phyloP scores from a whole-genome alignment of 805 yeast genomes.

The Cyberlindnera lachancei region DNA sequence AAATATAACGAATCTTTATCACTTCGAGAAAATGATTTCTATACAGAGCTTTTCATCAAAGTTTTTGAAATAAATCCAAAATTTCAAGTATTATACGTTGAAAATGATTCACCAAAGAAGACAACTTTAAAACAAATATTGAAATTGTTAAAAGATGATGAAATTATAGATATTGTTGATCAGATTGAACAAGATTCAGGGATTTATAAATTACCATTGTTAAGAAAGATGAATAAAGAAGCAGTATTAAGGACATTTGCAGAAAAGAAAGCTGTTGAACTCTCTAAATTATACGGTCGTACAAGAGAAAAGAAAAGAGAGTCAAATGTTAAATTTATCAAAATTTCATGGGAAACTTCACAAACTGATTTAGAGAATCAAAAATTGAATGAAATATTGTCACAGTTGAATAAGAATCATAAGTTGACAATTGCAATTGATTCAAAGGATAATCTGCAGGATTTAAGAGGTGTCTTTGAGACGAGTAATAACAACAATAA shows the following conservation, averaged over 20 bases:
- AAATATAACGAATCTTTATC: conserved; percentile 10
- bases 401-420: conserved; percentile 36
- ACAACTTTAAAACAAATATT: conserved; percentile 9
- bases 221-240: conserved; percentile 10
- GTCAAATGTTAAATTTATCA: conserved; percentile 36
- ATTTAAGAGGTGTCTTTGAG: conserved; percentile 9
- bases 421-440: conserved; percentile 32
- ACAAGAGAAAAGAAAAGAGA: conserved; percentile 23
- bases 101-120: conserved; percentile 6
- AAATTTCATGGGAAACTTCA: conserved; percentile 51
- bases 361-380: conserved; percentile 44
- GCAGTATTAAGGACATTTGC: conserved; percentile 24
- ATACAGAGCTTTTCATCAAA: conserved; percentile 14
- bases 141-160: conserved; percentile 5
- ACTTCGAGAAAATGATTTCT: conserved; percentile 17
- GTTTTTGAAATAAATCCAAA: conserved; percentile 7
- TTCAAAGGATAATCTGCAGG: conserved; percentile 25
- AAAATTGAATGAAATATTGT: conserved; percentile 41
- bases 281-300: conserved; percentile 19
- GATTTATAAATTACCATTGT: conserved; percentile 7
- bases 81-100: conserved; percentile 10
- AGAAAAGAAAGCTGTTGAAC: conserved; percentile 15
- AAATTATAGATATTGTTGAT: conserved; percentile 15
- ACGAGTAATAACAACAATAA: conserved; percentile 11
- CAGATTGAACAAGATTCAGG: conserved; percentile 9